These are phyloP conservation scores for Phialocephala subalpina DNA, from an alignment of 2,329 filamentous ascomycete genomes.

Conservation along the genomic window DNA sequence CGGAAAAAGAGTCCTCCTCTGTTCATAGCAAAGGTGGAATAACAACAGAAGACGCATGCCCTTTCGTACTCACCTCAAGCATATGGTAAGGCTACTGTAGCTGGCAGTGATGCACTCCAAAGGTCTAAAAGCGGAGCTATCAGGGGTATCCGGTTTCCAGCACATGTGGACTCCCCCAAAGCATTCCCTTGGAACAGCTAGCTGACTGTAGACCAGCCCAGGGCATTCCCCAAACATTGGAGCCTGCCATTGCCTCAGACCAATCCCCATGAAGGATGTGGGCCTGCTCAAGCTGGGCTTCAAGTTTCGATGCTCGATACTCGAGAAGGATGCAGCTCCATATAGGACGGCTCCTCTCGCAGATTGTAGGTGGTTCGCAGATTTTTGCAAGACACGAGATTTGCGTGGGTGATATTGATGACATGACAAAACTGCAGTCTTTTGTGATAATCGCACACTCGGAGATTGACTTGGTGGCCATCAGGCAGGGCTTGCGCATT, in stretches of 20 bases:
- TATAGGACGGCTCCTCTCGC: too few relatives aligned
- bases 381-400: too few relatives aligned
- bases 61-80: constrained; percentile 1
- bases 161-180: constrained; percentile 8
- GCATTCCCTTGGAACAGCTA: constrained; percentile 6
- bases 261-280: constrained; percentile 2
- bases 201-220: not conserved
- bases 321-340: too few relatives aligned
- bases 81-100: constrained; percentile 7
- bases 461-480: constrained; percentile 5
- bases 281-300: constrained; percentile 4
- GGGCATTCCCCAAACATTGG: constrained; percentile 8
- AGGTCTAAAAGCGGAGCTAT: constrained; percentile 9
- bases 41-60: too few relatives aligned
- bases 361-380: too few relatives aligned
- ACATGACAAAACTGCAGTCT: constrained; percentile 3
- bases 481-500: constrained; percentile 11
- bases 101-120: constrained; percentile 9
- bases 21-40: too few relatives aligned
- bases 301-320: not conserved
- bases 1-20: too few relatives aligned
- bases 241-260: constrained; percentile 9
- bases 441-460: constrained; percentile 12
- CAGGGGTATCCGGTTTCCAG: constrained; percentile 9
- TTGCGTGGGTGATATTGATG: constrained; percentile 3